Evolutionary conservation across 169 alveolate genomes (phyloP).

Genomic region (Condylostoma magnum): DNA sequence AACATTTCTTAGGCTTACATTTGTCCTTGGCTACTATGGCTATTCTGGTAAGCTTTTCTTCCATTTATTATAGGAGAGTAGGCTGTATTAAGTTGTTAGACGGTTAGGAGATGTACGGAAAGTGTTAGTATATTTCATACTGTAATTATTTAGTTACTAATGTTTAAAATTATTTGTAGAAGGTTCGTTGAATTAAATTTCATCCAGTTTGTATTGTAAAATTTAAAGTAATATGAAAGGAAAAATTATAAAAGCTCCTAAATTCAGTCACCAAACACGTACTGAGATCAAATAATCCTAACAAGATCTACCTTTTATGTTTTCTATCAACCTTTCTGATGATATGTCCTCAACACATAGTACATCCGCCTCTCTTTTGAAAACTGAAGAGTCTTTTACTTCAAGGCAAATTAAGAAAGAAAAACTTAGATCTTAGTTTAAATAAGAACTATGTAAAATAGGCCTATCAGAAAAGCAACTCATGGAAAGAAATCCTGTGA

Average conservation of each 20-base stretch:
- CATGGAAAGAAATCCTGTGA: slow-evolving; percentile 8
- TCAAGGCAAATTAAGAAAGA: neutral
- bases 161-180: no score
- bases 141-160: no score
- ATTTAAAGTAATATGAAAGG: no score
- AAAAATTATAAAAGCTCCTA: no score
- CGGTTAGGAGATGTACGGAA: no score
- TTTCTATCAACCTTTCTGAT: neutral
- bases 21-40: slow-evolving; percentile 97
- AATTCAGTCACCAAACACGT: no score
- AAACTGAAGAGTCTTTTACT: neutral
- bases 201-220: no score
- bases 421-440: neutral
- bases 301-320: slow-evolving; percentile 19
- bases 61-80: slow-evolving; percentile 17
- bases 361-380: neutral
- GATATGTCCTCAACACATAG: neutral
- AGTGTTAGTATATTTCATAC: no score
- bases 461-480: neutral
- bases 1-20: slow-evolving; percentile 98
- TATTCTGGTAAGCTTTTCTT: slow-evolving; percentile 71
- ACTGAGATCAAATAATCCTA: no score
- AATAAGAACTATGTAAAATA: slow-evolving; percentile 12
- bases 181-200: no score
- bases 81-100: neutral